phyloP scores from a whole-genome alignment of 176 grass and related monocot species.

The Oropetium thomaeum region DNA sequence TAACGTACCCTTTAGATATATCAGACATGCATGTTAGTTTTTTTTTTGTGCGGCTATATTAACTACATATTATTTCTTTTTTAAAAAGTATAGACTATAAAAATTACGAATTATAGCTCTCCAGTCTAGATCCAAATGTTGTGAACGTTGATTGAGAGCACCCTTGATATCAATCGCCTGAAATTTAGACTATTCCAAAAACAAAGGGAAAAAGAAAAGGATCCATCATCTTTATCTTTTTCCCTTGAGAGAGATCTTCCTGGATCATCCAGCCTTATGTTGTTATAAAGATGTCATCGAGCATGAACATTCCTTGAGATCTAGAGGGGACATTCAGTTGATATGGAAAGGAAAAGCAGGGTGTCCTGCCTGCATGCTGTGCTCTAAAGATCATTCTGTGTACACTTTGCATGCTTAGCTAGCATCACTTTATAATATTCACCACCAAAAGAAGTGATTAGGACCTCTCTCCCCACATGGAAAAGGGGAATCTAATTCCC shows the following conservation, averaged over 20 bases:
- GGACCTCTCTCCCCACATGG: constrained; percentile 56
- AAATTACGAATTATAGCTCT: too few relatives aligned
- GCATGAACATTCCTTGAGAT: constrained; percentile 62
- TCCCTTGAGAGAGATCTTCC: constrained; percentile 51
- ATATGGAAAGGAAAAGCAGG: constrained; percentile 60
- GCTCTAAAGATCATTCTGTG: constrained; percentile 66
- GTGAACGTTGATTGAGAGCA: too few relatives aligned
- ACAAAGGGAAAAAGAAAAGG: constrained; percentile 36
- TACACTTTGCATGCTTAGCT: constrained; percentile 66
- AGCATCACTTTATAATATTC: constrained; percentile 66
- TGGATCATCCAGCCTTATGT: constrained; percentile 56
- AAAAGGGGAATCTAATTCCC: constrained; percentile 49
- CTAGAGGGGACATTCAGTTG: constrained; percentile 56
- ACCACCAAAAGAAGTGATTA: constrained; percentile 73
- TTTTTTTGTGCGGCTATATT: too few relatives aligned
- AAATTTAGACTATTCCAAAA: too few relatives aligned
- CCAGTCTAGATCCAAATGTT: too few relatives aligned
- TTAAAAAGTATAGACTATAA: too few relatives aligned
- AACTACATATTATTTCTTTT: too few relatives aligned
- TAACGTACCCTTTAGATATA: too few relatives aligned
- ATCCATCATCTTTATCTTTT: constrained; percentile 37
- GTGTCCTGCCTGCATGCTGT: constrained; percentile 40
- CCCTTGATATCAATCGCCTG: too few relatives aligned
- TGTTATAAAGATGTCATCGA: constrained; percentile 37
- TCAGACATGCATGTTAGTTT: too few relatives aligned